These are phyloP conservation scores for Apiotrichum brassicae DNA, from an alignment of 1,284 basidiomycete genomes.

Conservation along the genomic window DNA sequence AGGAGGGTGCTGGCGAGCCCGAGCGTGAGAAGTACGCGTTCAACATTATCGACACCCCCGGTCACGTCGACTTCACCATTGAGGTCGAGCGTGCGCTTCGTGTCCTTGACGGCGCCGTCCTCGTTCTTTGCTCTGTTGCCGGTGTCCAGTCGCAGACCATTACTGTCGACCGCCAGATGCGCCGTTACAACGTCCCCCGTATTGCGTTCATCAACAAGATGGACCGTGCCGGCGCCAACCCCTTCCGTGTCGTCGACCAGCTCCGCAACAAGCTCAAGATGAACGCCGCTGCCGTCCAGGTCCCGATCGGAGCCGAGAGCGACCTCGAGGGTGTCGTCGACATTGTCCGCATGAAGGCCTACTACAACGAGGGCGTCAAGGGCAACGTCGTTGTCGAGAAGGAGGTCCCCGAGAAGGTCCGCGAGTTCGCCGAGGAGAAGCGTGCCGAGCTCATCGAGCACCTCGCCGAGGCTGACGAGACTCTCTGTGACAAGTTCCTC, in stretches of 20 bases:
- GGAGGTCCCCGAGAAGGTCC: constrained; percentile 74
- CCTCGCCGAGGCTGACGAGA: constrained; percentile 93
- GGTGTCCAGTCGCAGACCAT: constrained; percentile 99
- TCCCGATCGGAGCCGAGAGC: constrained; percentile 90
- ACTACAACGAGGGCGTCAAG: constrained; percentile 92
- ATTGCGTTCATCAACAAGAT: constrained; percentile 99
- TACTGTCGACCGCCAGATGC: constrained; percentile 98
- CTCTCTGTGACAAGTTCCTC: constrained; percentile 84
- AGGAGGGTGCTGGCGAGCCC: constrained; percentile 21
- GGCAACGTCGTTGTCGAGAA: constrained; percentile 80
- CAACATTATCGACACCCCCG: constrained; percentile 99
- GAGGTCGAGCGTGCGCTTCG: constrained; percentile 96
- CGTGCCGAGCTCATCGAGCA: constrained; percentile 88
- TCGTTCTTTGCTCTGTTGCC: constrained; percentile 94
- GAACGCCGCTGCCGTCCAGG: constrained; percentile 88
- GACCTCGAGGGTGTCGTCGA: constrained; percentile 87
- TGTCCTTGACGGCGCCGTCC: constrained; percentile 91
- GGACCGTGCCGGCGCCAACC: constrained; percentile 97
- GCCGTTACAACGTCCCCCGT: constrained; percentile 89
- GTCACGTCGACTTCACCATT: constrained; percentile 99
- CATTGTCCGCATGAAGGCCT: constrained; percentile 86
- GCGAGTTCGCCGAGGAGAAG: constrained; percentile 70
- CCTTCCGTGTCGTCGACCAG: constrained; percentile 89
- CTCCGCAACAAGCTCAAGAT: constrained; percentile 88
- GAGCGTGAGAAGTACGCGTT: constrained; percentile 79